Base-by-base conservation (phyloP, 2,329 filamentous ascomycete species). In the Plenodomus lindquistii region DNA sequence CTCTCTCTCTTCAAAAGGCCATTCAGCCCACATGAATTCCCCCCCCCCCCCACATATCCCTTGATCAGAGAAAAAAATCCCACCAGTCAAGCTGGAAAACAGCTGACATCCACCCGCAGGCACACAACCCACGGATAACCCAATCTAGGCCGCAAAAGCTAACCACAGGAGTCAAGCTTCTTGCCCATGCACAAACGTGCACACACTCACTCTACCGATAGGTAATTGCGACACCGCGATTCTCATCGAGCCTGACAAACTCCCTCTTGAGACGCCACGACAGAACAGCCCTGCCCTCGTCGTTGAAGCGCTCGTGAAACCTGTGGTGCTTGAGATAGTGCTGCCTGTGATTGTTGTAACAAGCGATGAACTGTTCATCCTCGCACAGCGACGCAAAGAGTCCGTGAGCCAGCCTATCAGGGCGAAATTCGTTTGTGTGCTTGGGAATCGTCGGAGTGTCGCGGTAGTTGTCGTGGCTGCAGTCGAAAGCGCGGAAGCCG, bases 251-350 rank as follows among this genome's bases (percentile, higher is more conserved):
- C 19, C 17, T 16, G 11, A 21, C 18, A 22, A 20, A 22, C 1
- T 44, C 21, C 20, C n/a, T 11, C 17, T 21, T 16, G 13, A 42
- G 13, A 2, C 29, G 13, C 40, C 40, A 24, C 4, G 16, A 11
- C 4, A 10, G 6, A 3, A 40, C 24, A 11, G 21, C 38, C n/a
- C 7, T 40, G 4, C 38, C 21, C 21, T 29, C 38, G 18, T 37
- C 15, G 0, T n/a, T n/a, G n/a, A n/a, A n/a, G n/a, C 22, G 21
- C 42, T 54, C 51, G 39, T 61, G 55, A 2, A 47, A 46, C 8
- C 37, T 36, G 42, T 55, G 53, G 40, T 61, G 58, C 0, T 37
- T 7, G 10, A 57, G 17, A 9, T 52, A 2, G 2, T 16, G 19
- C 7, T 37, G 31, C 10, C 53, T 42, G 0, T 8, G 11, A 3